Conservation (phyloP, 768 basidiomycete species). For the Scleroderma bovista region DNA sequence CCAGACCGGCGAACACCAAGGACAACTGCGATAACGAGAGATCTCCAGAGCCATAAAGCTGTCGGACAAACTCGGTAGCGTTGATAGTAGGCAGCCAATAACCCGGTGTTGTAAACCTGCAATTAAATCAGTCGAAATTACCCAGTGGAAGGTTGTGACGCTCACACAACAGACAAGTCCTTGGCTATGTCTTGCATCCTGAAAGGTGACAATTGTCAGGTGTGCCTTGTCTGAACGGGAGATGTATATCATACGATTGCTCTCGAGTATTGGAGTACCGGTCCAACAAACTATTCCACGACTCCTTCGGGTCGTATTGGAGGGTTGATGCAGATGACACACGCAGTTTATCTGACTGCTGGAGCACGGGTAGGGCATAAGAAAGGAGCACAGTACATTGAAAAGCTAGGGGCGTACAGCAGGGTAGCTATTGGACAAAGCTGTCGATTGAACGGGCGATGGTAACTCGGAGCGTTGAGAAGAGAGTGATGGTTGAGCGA, state of each 20-base stretch:
- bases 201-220: slow-evolving; percentile 3
- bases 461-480: slow-evolving; percentile 27
- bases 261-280: slow-evolving; percentile 37
- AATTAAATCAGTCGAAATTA: slow-evolving; percentile 6
- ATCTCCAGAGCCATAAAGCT: slow-evolving; percentile 46
- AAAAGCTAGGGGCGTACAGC: slow-evolving; percentile 16
- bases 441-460: slow-evolving; percentile 23
- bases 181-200: slow-evolving; percentile 46
- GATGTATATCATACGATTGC: slow-evolving; percentile 34
- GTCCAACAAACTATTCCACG: slow-evolving; percentile 46
- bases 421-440: slow-evolving; percentile 21
- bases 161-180: slow-evolving; percentile 51
- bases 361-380: slow-evolving; percentile 7
- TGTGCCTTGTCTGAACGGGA: neutral
- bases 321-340: slow-evolving; percentile 22
- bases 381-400: neutral
- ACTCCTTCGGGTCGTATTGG: slow-evolving; percentile 33
- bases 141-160: slow-evolving; percentile 1
- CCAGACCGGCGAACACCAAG: slow-evolving; percentile 61
- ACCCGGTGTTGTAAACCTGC: slow-evolving; percentile 57
- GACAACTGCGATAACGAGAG: slow-evolving; percentile 62
- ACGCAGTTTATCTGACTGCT: slow-evolving; percentile 28
- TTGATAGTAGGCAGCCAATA: slow-evolving; percentile 71
- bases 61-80: slow-evolving; percentile 46
- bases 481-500: slow-evolving; percentile 28